Percentiles rank a stretch among this genome's conserved stretches.
These are phyloP conservation scores for Mortierella sp. DNA, from an alignment of 371 early-diverging fungal genomes.

Conservation along the genomic window DNA sequence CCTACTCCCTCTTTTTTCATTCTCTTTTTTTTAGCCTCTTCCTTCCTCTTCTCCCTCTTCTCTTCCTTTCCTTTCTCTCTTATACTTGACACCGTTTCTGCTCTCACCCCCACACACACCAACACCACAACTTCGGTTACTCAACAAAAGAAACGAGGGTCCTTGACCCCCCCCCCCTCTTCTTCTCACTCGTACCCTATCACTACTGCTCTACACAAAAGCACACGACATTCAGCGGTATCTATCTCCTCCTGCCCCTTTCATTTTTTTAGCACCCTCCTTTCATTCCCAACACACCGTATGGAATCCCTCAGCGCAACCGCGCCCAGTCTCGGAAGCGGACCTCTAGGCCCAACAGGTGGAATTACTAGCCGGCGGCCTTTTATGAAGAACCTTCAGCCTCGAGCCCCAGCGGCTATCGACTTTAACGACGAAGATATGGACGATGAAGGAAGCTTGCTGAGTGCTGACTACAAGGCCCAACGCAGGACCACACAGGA, in stretches of 20 bases:
- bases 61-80: constrained; percentile 1
- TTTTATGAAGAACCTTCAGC: constrained; percentile 21
- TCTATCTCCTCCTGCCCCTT: background rate
- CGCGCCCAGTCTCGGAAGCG: no score
- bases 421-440: constrained; percentile 34
- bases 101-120: no score
- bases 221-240: background rate
- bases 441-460: constrained; percentile 27
- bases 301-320: background rate
- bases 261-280: background rate
- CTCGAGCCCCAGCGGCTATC: constrained; percentile 35
- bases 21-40: background rate
- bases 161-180: no score
- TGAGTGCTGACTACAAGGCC: constrained; percentile 38
- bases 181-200: no score
- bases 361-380: no score
- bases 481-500: constrained; percentile 38
- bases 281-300: background rate
- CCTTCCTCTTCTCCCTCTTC: background rate
- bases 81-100: no score
- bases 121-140: no score
- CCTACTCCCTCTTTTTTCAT: background rate
- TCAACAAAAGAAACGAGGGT: no score
- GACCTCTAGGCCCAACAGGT: no score
- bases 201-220: background rate